These are phyloP conservation scores for Geranium brycei DNA, from an alignment of 345 rosid genomes.

Conservation along the genomic window DNA sequence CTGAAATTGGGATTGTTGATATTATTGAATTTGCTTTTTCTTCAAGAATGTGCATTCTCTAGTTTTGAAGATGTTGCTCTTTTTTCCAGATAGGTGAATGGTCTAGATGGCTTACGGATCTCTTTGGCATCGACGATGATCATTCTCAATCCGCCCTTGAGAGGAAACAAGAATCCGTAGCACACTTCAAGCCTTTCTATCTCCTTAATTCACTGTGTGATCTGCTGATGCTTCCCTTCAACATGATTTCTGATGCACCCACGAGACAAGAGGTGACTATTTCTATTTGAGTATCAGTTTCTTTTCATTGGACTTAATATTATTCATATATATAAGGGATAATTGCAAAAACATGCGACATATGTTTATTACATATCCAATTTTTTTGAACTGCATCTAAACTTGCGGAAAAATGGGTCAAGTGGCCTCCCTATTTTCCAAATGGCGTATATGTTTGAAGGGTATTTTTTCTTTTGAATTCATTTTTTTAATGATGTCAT, in stretches of 20 bases:
- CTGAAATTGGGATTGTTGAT: no score
- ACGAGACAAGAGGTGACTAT: conserved; percentile 68
- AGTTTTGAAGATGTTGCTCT: background rate
- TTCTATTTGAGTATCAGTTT: background rate
- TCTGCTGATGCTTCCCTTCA: conserved; percentile 94
- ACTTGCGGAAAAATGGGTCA: no score
- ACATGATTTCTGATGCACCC: conserved; percentile 65
- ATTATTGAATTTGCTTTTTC: background rate
- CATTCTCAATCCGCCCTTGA: conserved; percentile 12
- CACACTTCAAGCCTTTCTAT: conserved; percentile 56
- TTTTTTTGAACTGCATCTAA: no score
- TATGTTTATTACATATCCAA: no score
- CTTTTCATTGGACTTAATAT: background rate
- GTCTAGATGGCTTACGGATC: conserved; percentile 90
- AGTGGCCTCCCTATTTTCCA: no score
- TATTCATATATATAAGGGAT: no score
- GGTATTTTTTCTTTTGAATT: background rate
- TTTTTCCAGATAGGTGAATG: conserved; percentile 64
- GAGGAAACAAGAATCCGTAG: conserved; percentile 20
- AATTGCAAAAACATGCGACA: no score
- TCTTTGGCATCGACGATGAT: conserved; percentile 55
- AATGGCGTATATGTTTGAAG: background rate
- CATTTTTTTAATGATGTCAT: no score
- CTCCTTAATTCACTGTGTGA: conserved; percentile 78
- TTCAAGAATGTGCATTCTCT: background rate